These are phyloP conservation scores for Cryptococcus sp. DNA, from an alignment of 1,284 basidiomycete genomes.

Conservation along the genomic window DNA sequence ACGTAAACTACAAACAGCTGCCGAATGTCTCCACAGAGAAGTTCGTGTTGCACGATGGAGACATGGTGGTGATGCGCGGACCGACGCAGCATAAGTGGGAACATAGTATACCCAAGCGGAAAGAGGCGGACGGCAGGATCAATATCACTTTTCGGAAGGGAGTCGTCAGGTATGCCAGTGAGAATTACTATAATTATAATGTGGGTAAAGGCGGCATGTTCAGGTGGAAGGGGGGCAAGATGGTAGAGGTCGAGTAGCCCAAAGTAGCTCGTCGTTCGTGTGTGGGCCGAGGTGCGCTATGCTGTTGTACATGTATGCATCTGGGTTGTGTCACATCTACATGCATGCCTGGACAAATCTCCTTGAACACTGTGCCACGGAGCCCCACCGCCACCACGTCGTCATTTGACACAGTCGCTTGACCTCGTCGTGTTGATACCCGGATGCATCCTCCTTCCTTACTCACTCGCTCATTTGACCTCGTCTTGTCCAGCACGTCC, in stretches of 20 bases:
- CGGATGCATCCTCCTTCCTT: no score
- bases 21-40: constrained; percentile 38
- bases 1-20: constrained; percentile 37
- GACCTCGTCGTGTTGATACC: no score
- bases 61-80: constrained; percentile 53
- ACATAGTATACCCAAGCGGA: constrained; percentile 52
- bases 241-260: constrained; percentile 26
- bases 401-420: no score
- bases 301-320: no score
- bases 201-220: constrained; percentile 38
- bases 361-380: no score
- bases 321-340: no score
- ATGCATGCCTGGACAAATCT: no score
- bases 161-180: constrained; percentile 44
- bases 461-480: no score
- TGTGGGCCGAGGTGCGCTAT: no score
- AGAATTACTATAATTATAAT: constrained; percentile 48
- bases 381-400: no score
- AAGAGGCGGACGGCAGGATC: constrained; percentile 46
- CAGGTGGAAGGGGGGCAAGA: constrained; percentile 28
- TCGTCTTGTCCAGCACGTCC: no score
- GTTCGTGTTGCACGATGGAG: constrained; percentile 44
- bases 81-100: constrained; percentile 51
- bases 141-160: constrained; percentile 54
- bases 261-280: not conserved